Evolutionary conservation across 257 asterid species (phyloP), one percentile per base, ranked within the genome.

Genomic region (Solanum rostratum): DNA sequence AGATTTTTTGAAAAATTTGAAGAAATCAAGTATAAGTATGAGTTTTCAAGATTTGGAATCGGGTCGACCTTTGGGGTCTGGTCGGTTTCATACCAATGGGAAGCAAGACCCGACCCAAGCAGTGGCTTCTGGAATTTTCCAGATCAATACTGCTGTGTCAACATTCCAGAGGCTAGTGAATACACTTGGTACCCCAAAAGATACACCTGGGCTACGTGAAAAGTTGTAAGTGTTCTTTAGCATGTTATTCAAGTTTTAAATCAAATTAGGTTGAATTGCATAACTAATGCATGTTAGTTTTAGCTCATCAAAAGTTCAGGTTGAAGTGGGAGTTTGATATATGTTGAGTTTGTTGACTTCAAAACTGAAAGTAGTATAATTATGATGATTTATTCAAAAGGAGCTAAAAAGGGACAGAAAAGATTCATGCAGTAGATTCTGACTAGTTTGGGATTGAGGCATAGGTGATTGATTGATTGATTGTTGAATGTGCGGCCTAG

Each of bases 11-110:
- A 8, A 16, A 30, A 30, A 15, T 30, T 65, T 30, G 22, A 81
- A 81, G 39, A 81, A 20, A 18, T 16, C 0, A 33, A 15, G 24
- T 5, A 30, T 3, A 81, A 27, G 65, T 24, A 90, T 91, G 94
- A 91, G 94, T 79, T 91, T 91, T 84, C 88, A 86, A 53, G 92
- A 91, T 88, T 90, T 91, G 39, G 91, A 91, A 84, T 82, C 89
- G 84, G 92, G 92, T 81, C 86, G 89, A 33, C 14, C 74, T 46
- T 33, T 62, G 70, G 71, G 85, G 73, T 59, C 84, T 8, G 10
- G 70, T 22, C 30, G 74, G 41, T 24, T 59, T 7, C 46, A 76
- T 10, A 63, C 68, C 3, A 85, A 84, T 63, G 87, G 50, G 20
- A 88, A 87, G 54, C 91, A 84, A 39, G 89, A 85, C 41, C 85